A percentile compares a stretch with the other conserved stretches of the same genome.
phyloP scores from a whole-genome alignment of 2,329 filamentous ascomycete species.

The Neurospora sp. region DNA sequence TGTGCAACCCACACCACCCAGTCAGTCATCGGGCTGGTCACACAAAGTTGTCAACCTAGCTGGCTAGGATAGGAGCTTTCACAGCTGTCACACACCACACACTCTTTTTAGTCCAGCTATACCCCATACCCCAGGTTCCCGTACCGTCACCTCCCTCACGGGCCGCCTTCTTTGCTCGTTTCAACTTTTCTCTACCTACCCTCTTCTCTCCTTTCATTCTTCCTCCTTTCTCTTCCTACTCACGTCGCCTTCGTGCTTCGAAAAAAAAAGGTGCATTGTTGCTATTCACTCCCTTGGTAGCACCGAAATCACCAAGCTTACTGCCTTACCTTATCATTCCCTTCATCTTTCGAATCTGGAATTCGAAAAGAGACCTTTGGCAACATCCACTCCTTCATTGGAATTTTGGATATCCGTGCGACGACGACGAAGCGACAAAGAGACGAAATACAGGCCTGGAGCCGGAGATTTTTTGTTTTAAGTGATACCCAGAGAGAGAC shows the following conservation, averaged over 20 bases:
- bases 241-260: not conserved
- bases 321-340: not conserved
- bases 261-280: not conserved
- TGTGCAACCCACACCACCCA: not conserved
- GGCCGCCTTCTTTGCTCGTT: not conserved
- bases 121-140: not conserved
- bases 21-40: not conserved
- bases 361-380: not conserved
- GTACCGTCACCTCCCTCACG: not conserved
- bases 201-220: not conserved
- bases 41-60: not conserved
- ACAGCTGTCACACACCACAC: not conserved
- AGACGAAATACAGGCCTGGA: not conserved
- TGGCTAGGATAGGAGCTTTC: not conserved
- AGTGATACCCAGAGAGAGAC: not conserved
- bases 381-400: not conserved
- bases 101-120: not conserved
- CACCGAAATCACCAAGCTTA: not conserved
- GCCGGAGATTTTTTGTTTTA: not conserved
- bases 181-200: not conserved
- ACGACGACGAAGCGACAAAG: not conserved
- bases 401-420: not conserved
- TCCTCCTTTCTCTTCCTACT: not conserved
- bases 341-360: not conserved
- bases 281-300: not conserved